A percentile compares a stretch with the other conserved stretches of the same genome.
Conservation (phyloP, 2,329 filamentous ascomycete genomes). For the Aspergillus sojae region DNA sequence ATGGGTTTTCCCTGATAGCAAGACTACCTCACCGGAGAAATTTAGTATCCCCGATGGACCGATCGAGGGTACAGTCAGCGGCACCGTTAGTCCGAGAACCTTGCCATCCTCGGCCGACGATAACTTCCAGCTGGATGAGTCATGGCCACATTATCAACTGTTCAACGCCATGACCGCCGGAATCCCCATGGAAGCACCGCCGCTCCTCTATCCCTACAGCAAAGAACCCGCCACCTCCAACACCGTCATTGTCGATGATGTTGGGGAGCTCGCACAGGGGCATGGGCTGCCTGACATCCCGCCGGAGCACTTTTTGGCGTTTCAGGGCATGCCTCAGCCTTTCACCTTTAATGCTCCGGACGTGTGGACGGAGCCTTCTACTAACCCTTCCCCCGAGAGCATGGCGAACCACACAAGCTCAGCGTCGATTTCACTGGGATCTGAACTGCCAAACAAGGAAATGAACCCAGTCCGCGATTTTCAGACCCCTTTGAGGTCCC, state of each 20-base stretch:
- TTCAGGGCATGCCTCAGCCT: slow-evolving; percentile 33
- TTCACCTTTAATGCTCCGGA: slow-evolving; percentile 33
- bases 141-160: slow-evolving; percentile 42
- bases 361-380: slow-evolving; percentile 29
- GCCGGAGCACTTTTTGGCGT: slow-evolving; percentile 33
- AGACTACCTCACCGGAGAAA: slow-evolving; percentile 35
- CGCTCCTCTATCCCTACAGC: slow-evolving; percentile 36
- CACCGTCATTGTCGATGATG: slow-evolving; percentile 41
- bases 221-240: slow-evolving; percentile 32
- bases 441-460: slow-evolving; percentile 27
- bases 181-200: slow-evolving; percentile 35
- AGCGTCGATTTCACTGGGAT: slow-evolving; percentile 19
- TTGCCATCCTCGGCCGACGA: slow-evolving; percentile 41
- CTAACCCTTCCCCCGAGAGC: slow-evolving; percentile 12
- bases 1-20: slow-evolving; percentile 26
- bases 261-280: slow-evolving; percentile 31
- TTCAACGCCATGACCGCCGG: slow-evolving; percentile 35
- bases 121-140: slow-evolving; percentile 40
- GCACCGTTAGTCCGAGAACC: slow-evolving; percentile 41
- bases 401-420: slow-evolving; percentile 11
- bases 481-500: slow-evolving; percentile 31
- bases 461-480: slow-evolving; percentile 23
- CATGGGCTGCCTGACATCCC: slow-evolving; percentile 33
- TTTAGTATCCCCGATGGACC: slow-evolving; percentile 33
- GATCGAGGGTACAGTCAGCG: slow-evolving; percentile 35